Percentiles rank a stretch among this genome's conserved stretches.
phyloP scores from a whole-genome alignment of 768 basidiomycete genomes.

The Hypsizygus marmoreus region DNA sequence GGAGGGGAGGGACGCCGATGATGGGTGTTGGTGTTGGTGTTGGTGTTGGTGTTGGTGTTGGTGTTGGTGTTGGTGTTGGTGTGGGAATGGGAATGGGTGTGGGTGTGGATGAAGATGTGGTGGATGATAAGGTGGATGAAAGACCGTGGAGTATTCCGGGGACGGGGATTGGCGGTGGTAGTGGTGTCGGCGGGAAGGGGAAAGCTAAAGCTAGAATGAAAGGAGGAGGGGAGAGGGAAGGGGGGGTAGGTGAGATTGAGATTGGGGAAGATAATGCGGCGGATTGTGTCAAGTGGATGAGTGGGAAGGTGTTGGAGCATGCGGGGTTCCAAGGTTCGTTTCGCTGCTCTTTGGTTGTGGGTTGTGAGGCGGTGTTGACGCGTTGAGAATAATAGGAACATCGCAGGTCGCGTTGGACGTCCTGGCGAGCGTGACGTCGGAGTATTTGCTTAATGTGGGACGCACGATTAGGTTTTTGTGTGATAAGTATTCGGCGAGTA shows the following conservation, averaged over 20 bases:
- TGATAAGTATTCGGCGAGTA: constrained; percentile 77
- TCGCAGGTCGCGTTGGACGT: constrained; percentile 79
- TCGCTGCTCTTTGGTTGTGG: neutral
- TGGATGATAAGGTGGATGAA: constrained; percentile 57
- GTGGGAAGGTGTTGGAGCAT: constrained; percentile 82
- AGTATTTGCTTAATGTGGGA: constrained; percentile 86
- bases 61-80: constrained; percentile 14
- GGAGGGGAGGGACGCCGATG: constrained; percentile 17
- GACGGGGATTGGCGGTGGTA: no score
- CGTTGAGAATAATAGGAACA: constrained; percentile 48
- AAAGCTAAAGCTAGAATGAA: no score
- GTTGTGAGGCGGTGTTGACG: neutral
- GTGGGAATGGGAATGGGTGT: neutral
- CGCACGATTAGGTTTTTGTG: constrained; percentile 78
- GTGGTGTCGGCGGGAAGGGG: no score
- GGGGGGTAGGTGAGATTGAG: constrained; percentile 42
- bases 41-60: constrained; percentile 22
- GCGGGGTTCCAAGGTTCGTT: constrained; percentile 86
- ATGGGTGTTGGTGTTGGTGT: constrained; percentile 15
- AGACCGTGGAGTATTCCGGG: constrained; percentile 51
- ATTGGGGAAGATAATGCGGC: constrained; percentile 61
- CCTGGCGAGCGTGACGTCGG: constrained; percentile 71
- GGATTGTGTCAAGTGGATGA: constrained; percentile 73
- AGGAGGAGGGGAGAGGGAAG: no score
- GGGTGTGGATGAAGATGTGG: constrained; percentile 32